Evolutionary conservation across 148 eudicot species (phyloP), one percentile per base, ranked within the genome.

Genomic region (Hydrangea macrophylla): DNA sequence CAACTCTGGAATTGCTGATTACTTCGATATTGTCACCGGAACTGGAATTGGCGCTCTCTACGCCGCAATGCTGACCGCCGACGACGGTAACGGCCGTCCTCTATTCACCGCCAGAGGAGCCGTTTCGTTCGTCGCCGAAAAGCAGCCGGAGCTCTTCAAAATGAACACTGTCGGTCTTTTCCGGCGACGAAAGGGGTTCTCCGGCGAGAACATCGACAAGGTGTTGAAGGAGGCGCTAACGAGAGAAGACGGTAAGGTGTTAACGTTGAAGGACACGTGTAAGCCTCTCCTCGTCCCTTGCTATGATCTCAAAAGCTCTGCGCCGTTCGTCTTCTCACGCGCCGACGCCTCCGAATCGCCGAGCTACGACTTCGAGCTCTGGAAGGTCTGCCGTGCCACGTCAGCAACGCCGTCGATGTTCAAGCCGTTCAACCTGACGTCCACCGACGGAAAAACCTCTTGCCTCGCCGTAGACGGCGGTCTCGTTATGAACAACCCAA

Each of bases 21-120:
- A 75, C 68, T 93, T 93, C 68, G 98, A 93, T 56, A 61, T 93
- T 6, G 51, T 90, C 0, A 82, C 82, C 35, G 98, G 95, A 0
- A 90, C 98, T 3, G 98, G 96, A 5, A 75, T 86, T 79, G 96
- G 92, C 13, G 96, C 88, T 20, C 28, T 93, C 5, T 72, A 79
- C 76, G 95, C 96, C 6, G 81, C 84, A 0, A 62, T 93, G 69
- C 54, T 93, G 15, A 67, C 81, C 24, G 91, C 88, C 51, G 92
- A 72, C 12, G 88, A 82, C 32, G 67, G 83, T 4, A 35, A 76
- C 33, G 90, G 92, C 4, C 77, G 90, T 5, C 96, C 98, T 9
- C 20, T 90, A 1, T 90, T 66, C 75, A 66, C 95, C n/a, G 96
- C 96, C 0, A 27, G 56, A 9, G 88, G 82, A 0, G 90, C 92